Evolutionary conservation across 257 asterid genomes (phyloP), one percentile per base, ranked within the genome.

Genomic region (Solanum gracilifrons): DNA sequence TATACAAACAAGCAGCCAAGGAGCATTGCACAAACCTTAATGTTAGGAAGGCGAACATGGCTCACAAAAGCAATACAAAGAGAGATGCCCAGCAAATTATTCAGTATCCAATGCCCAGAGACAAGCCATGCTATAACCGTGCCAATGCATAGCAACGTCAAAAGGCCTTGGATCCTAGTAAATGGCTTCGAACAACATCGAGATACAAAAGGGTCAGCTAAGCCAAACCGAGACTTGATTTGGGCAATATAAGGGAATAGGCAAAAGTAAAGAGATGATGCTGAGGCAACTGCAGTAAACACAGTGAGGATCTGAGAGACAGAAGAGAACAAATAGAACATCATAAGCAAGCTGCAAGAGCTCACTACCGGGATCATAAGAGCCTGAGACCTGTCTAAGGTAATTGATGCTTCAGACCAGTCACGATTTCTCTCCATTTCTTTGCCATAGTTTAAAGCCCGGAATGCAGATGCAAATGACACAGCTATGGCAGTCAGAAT

Each of bases 51-150:
- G 83, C 99, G 98, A 82, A 97, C 97, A 87, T 97, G 99, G 93
- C 99, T 95, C 85, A 97, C 99, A 90, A 97, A 97, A 69, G 99
- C 99, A 43, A 95, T 90, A 88, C 99, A 95, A n/a, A 97, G 96
- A 87, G 99, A 97, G 85, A 97, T 91, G 48, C 99, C 99, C 94
- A 97, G 74, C 88, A 97, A 75, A 82, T 97, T 97, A 95, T 97
- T 97, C 90, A 97, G 88, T 82, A 97, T 88, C 99, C 99, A 97
- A 88, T 95, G 93, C 73, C 99, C 99, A 9, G 99, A 86, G 46
- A 97, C 92, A 88, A 97, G 98, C 99, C 99, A 95, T 6, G 94
- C 86, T 23, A 90, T 90, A 37, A 95, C 98, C 73, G 91, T 87
- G 88, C 86, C 91, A 37, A 93, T 33, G 55, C 98, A 96, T 32